Evolutionary conservation across 495 filamentous ascomycete species (phyloP), one percentile per base, ranked within the genome.

Genomic region (Penicillium cosmopolitanum): DNA sequence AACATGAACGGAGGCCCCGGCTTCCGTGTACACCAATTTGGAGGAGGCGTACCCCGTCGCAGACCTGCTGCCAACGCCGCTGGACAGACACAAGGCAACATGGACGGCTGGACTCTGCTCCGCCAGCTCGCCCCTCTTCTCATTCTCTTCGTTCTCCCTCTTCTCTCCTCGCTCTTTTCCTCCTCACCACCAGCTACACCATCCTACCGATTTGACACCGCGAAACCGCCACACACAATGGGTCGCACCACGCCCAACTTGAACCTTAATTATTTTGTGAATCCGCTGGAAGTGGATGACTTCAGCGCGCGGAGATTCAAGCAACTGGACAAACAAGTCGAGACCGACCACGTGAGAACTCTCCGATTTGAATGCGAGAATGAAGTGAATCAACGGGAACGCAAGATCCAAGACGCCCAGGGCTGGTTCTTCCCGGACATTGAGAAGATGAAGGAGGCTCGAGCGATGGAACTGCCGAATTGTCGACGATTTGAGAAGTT

Each of bases 391-490:
- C 70, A 81, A 52, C 83, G 85, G 70, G 81, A 85, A 55, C 80
- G 84, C 33, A 79, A 93, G 74, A 75, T 86, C 44, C 84, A 97
- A 51, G 89, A 90, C 33, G 93, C 95, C 2, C 86, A 89, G 66
- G 94, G 95, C 12, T 97, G 91, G 89, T 93, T 98, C 66, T 91
- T 84, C 74, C 83, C 82, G 42, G 92, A 97, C 69, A 76, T 80
- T 35, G 87, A 87, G 53, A 91, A 91, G 81, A 85, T 97, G 86
- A 79, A 83, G 59, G 71, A 77, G 57, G 88, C 88, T 25, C 75
- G 83, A 40, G 76, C 78, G 5, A 82, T 89, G 79, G 81, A 87
- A 57, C 74, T 85, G 73, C 80, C 76, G 71, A 82, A 73, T 61
- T 89, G 87, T 69, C 70, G 67, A 64, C 77, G 74, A 57, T 65